Percentiles rank a stretch among this genome's conserved stretches.
Conservation (phyloP, 1,284 basidiomycete species). For the Stereum hirsutum region DNA sequence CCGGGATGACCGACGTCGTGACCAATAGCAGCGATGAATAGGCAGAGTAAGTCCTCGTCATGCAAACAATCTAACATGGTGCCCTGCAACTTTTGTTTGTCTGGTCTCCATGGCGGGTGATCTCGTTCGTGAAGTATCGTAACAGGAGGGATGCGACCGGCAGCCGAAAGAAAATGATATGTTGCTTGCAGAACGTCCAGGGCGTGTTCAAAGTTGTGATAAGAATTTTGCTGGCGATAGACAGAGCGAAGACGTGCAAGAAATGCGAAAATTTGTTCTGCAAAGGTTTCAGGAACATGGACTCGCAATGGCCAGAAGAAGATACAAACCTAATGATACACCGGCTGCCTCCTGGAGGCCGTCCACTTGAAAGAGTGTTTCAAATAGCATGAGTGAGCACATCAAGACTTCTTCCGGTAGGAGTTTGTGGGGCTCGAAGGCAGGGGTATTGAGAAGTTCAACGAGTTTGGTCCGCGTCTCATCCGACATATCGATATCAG, state of each 20-base stretch:
- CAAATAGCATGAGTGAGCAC: constrained; percentile 75
- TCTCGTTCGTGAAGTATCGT: constrained; percentile 38
- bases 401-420: constrained; percentile 73
- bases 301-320: constrained; percentile 7
- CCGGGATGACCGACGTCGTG: constrained; percentile 96
- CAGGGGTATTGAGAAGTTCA: constrained; percentile 64
- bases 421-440: constrained; percentile 81
- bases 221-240: constrained; percentile 84
- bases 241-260: constrained; percentile 77
- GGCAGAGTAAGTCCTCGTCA: constrained; percentile 69
- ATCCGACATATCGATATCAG: constrained; percentile 21
- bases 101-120: constrained; percentile 37
- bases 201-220: constrained; percentile 95
- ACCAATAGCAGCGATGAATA: constrained; percentile 86
- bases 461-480: constrained; percentile 48
- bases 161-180: constrained; percentile 73
- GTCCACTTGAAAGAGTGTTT: constrained; percentile 62
- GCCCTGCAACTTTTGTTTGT: constrained; percentile 27
- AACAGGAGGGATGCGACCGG: constrained; percentile 74
- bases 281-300: constrained; percentile 6
- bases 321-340: constrained; percentile 54
- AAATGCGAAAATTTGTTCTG: constrained; percentile 67
- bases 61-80: constrained; percentile 43
- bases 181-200: constrained; percentile 90
- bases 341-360: constrained; percentile 62